These are phyloP conservation scores for Pythium scleroteichum DNA, from an alignment of 352 stramenopile genomes.

Conservation along the genomic window DNA sequence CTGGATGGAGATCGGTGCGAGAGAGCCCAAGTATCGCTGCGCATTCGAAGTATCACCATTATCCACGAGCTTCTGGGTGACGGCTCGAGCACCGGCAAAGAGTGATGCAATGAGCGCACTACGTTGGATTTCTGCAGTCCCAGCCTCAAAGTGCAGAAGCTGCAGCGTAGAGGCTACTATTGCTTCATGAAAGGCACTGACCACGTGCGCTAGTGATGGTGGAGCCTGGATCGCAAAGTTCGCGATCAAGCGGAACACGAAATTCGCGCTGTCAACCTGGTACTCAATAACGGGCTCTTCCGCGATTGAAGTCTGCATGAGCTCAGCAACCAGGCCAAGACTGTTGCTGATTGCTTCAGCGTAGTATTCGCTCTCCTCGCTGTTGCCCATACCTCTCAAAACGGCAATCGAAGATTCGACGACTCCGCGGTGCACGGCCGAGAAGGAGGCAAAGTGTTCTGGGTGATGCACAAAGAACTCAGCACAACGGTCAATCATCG, in stretches of 20 bases:
- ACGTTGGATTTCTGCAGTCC: background rate
- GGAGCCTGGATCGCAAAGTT: constrained; percentile 12
- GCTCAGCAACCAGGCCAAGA: constrained; percentile 10
- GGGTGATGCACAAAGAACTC: constrained; percentile 26
- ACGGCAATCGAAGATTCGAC: constrained; percentile 21
- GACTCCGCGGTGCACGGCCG: constrained; percentile 22
- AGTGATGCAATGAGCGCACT: constrained; percentile 4
- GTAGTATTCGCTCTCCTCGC: constrained; percentile 26
- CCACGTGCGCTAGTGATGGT: constrained; percentile 14
- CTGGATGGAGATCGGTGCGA: constrained; percentile 43
- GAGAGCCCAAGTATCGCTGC: constrained; percentile 46
- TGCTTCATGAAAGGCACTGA: constrained; percentile 11
- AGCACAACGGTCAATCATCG: constrained; percentile 20
- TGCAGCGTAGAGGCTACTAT: constrained; percentile 1
- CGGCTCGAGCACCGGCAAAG: constrained; percentile 1
- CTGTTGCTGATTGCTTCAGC: constrained; percentile 19
- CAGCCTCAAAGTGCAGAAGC: background rate
- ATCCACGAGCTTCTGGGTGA: constrained; percentile 25
- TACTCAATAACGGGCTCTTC: constrained; percentile 13
- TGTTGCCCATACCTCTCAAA: constrained; percentile 5
- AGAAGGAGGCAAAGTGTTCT: constrained; percentile 12
- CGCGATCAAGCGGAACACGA: constrained; percentile 16
- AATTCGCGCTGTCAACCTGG: constrained; percentile 15
- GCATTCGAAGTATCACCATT: constrained; percentile 21
- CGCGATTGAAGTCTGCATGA: constrained; percentile 12